Evolutionary conservation across 2,329 filamentous ascomycete species (phyloP).

Genomic region (Cercospora sp.): DNA sequence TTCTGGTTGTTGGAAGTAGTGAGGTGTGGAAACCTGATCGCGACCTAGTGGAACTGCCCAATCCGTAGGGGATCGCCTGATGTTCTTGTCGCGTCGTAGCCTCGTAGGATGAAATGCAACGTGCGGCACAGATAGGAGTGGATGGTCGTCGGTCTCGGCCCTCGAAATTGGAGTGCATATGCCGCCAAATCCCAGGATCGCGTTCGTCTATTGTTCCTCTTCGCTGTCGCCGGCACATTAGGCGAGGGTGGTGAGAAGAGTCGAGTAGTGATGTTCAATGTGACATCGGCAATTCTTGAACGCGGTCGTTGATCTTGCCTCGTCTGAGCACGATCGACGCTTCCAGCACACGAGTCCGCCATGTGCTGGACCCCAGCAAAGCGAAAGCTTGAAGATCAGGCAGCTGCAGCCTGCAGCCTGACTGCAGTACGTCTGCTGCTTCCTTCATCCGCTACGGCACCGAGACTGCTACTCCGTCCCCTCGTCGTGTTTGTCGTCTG

Average conservation of each 20-base stretch:
- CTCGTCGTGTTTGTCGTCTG: not conserved
- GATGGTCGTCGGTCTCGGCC: not conserved
- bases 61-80: not conserved
- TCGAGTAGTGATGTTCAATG: not conserved
- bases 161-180: not conserved
- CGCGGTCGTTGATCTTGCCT: not conserved
- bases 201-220: not conserved
- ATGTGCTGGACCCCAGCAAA: constrained; percentile 6
- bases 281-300: constrained; percentile 1
- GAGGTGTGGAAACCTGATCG: not conserved
- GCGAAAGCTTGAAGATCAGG: constrained; percentile 1
- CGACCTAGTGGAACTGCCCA: not conserved
- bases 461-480: not conserved
- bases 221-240: not conserved
- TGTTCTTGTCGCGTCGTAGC: not conserved
- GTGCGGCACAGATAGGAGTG: not conserved
- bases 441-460: not conserved
- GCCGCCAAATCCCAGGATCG: not conserved
- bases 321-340: not conserved
- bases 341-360: not conserved
- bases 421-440: not conserved
- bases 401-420: not conserved
- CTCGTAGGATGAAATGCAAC: not conserved
- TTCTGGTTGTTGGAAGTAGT: not conserved
- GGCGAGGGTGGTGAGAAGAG: not conserved